These are phyloP conservation scores for Haplosporangium sp. DNA, from an alignment of 371 early-diverging fungal genomes.

Conservation along the genomic window DNA sequence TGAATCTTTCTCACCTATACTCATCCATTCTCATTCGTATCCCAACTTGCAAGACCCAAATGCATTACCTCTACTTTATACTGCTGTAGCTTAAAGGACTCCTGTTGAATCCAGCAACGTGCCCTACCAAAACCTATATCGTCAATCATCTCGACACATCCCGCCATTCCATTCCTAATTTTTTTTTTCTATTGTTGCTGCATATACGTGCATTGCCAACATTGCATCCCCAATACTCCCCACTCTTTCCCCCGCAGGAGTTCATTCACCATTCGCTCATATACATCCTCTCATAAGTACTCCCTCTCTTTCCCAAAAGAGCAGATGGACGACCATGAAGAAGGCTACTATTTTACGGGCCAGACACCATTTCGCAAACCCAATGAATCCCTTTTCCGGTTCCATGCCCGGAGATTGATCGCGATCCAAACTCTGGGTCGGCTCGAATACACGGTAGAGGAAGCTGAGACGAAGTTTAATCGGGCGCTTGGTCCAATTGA, in stretches of 20 bases:
- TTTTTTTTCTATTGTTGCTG: no score
- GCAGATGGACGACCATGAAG: conserved; percentile 52
- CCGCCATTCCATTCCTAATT: no score
- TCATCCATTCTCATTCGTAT: no score
- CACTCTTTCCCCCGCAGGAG: background rate
- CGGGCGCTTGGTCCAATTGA: conserved; percentile 61
- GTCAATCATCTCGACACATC: no score
- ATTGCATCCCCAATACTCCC: no score
- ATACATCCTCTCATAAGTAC: conserved; percentile 21
- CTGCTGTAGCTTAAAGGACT: no score
- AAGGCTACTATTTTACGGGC: conserved; percentile 50
- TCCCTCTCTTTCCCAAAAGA: conserved; percentile 40
- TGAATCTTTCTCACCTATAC: no score
- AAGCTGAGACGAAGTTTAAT: conserved; percentile 63
- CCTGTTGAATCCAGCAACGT: no score
- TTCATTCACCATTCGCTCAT: conserved; percentile 7
- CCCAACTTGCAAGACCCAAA: no score
- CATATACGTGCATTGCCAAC: no score
- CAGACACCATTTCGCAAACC: conserved; percentile 57
- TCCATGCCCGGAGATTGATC: conserved; percentile 61
- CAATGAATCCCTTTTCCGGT: conserved; percentile 54
- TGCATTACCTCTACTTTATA: no score
- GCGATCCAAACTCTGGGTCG: conserved; percentile 61
- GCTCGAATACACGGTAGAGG: conserved; percentile 62
- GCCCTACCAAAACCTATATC: no score